Conservation (phyloP, 305 asterid species). For the Solanum hybrid region DNA sequence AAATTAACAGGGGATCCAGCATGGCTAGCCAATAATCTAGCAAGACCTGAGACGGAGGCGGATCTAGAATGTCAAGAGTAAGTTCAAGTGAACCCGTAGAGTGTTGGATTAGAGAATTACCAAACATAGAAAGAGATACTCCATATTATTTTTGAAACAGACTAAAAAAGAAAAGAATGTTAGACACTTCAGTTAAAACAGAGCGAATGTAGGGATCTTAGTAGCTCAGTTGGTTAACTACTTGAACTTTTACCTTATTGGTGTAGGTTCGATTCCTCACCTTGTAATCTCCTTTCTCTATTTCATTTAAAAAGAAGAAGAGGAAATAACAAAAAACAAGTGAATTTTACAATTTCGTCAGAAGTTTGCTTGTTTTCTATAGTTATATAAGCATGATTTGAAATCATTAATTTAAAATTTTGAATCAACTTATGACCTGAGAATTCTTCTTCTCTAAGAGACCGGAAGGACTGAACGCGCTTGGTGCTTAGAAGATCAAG, state of each 20-base stretch:
- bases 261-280: neutral
- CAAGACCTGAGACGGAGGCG: neutral
- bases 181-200: neutral
- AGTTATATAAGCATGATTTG: neutral
- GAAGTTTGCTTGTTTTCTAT: neutral
- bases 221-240: neutral
- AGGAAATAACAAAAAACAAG: neutral
- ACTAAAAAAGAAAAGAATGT: neutral
- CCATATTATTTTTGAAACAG: neutral
- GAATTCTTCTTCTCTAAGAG: neutral
- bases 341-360: neutral
- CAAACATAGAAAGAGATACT: neutral
- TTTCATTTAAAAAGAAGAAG: too few species aligned
- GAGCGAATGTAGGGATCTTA: neutral
- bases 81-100: neutral
- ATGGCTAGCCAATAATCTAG: neutral
- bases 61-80: neutral
- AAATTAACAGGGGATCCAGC: neutral
- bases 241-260: too few species aligned
- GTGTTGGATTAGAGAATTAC: neutral
- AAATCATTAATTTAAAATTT: neutral
- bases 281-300: neutral
- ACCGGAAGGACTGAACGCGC: neutral
- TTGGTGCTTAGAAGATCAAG: neutral
- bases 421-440: neutral